Evolutionary conservation across 345 rosid genomes (phyloP).

Genomic region (Hibiscus trionum): DNA sequence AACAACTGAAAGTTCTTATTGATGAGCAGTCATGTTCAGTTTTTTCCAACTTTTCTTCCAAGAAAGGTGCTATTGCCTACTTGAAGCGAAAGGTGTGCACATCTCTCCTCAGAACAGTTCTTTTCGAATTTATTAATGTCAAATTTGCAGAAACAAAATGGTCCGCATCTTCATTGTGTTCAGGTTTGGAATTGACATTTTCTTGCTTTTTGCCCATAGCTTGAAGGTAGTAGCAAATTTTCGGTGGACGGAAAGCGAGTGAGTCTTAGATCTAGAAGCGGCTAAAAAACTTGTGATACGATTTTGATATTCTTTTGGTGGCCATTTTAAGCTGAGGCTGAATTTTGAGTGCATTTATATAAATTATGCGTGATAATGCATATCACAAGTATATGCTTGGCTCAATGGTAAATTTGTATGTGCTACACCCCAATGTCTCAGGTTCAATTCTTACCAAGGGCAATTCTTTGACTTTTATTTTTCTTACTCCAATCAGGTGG

Average conservation of each 20-base stretch:
- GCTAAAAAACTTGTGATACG: slow-evolving; percentile 20
- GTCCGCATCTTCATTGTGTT: not conserved
- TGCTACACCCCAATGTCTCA: too few species aligned
- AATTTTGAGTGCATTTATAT: slow-evolving; percentile 1
- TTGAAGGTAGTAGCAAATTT: slow-evolving; percentile 65
- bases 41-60: slow-evolving; percentile 54
- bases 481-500: too few species aligned
- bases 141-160: not conserved
- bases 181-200: not conserved
- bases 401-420: too few species aligned
- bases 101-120: not conserved
- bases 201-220: slow-evolving; percentile 32
- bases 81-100: slow-evolving; percentile 62
- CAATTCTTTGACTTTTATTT: too few species aligned
- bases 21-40: slow-evolving; percentile 50
- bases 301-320: slow-evolving; percentile 6
- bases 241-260: slow-evolving; percentile 66
- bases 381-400: too few species aligned
- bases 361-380: too few species aligned
- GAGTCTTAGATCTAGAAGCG: slow-evolving; percentile 36
- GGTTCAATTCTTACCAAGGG: too few species aligned
- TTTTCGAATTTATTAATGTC: not conserved
- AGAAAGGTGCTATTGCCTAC: slow-evolving; percentile 53
- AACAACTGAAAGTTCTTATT: slow-evolving; percentile 58
- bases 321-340: slow-evolving; percentile 21